These are phyloP conservation scores for Centrapalus pauciflorus DNA, from an alignment of 129 eudicot genomes.

Conservation along the genomic window DNA sequence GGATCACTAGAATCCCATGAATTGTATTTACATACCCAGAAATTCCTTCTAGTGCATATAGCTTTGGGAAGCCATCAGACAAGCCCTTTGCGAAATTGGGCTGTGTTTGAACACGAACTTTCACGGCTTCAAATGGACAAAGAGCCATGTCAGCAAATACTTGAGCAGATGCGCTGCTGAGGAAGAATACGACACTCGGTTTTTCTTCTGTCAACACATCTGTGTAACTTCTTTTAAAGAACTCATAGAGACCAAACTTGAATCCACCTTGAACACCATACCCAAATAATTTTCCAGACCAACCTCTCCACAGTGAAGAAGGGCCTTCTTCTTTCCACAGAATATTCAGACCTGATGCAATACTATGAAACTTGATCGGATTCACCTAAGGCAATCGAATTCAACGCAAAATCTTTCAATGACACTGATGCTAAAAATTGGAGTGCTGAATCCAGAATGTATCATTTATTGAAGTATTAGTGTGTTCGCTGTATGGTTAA, in stretches of 20 bases:
- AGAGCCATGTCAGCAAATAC: conserved; percentile 85
- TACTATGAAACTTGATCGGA: conserved; percentile 65
- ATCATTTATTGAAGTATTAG: neutral
- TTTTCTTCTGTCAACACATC: conserved; percentile 48
- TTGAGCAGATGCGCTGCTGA: conserved; percentile 89
- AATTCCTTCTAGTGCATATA: conserved; percentile 70
- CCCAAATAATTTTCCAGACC: conserved; percentile 86
- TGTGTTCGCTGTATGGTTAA: neutral
- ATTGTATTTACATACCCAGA: conserved; percentile 33
- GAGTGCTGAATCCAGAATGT: neutral
- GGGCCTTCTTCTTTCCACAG: conserved; percentile 80
- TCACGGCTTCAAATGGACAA: conserved; percentile 90
- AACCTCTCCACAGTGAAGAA: conserved; percentile 82
- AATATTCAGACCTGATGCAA: conserved; percentile 65
- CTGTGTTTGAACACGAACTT: conserved; percentile 81
- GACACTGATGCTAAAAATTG: too few species aligned
- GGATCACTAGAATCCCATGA: too few species aligned
- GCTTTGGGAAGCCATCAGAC: conserved; percentile 85
- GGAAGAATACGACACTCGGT: conserved; percentile 57
- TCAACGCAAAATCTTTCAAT: neutral
- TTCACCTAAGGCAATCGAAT: conserved; percentile 48
- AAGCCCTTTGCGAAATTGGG: conserved; percentile 76
- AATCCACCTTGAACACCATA: conserved; percentile 90
- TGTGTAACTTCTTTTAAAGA: conserved; percentile 59
- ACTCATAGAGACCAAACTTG: conserved; percentile 88